These are phyloP conservation scores for Diaporthe australafricana DNA, from an alignment of 2,329 filamentous ascomycete genomes.

Conservation along the genomic window DNA sequence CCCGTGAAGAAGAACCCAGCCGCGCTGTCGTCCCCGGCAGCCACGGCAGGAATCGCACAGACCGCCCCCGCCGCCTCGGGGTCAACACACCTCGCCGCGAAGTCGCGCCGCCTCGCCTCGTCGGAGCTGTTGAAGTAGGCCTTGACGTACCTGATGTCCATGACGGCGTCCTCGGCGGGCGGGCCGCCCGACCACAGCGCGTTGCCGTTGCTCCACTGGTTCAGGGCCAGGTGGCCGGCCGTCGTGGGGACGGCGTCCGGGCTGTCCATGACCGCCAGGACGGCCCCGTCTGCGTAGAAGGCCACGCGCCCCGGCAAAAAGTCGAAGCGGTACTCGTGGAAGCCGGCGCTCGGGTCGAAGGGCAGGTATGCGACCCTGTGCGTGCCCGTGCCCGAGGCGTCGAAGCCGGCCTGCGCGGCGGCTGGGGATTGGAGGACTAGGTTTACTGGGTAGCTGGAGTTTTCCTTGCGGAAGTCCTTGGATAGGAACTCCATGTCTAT, in stretches of 20 bases:
- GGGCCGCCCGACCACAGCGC: slow-evolving; percentile 77
- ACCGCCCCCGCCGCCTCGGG: slow-evolving; percentile 51
- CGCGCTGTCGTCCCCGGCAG: slow-evolving; percentile 47
- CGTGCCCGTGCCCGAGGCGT: slow-evolving; percentile 69
- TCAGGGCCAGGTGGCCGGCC: slow-evolving; percentile 75
- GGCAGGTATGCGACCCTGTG: slow-evolving; percentile 69
- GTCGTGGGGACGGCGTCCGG: slow-evolving; percentile 65
- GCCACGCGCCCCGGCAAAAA: slow-evolving; percentile 71
- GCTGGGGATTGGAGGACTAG: slow-evolving; percentile 79
- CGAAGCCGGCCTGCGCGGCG: slow-evolving; percentile 68
- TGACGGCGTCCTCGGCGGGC: slow-evolving; percentile 69
- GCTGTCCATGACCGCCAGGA: slow-evolving; percentile 67
- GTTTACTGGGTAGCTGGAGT: slow-evolving; percentile 71
- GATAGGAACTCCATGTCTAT: slow-evolving; percentile 87
- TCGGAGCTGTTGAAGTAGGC: slow-evolving; percentile 82
- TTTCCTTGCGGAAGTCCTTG: slow-evolving; percentile 65
- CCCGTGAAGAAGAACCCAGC: slow-evolving; percentile 62
- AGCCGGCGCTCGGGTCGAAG: slow-evolving; percentile 73
- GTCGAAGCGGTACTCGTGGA: slow-evolving; percentile 86
- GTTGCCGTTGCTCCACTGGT: slow-evolving; percentile 85
- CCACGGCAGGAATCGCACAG: slow-evolving; percentile 63
- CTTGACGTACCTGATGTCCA: slow-evolving; percentile 78
- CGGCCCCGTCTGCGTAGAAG: slow-evolving; percentile 75
- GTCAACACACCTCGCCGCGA: slow-evolving; percentile 55
- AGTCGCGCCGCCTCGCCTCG: slow-evolving; percentile 51